A percentile compares a stretch with the other conserved stretches of the same genome.
Evolutionary conservation across 2,329 filamentous ascomycete species (phyloP).

Genomic region (Cercospora sp.): DNA sequence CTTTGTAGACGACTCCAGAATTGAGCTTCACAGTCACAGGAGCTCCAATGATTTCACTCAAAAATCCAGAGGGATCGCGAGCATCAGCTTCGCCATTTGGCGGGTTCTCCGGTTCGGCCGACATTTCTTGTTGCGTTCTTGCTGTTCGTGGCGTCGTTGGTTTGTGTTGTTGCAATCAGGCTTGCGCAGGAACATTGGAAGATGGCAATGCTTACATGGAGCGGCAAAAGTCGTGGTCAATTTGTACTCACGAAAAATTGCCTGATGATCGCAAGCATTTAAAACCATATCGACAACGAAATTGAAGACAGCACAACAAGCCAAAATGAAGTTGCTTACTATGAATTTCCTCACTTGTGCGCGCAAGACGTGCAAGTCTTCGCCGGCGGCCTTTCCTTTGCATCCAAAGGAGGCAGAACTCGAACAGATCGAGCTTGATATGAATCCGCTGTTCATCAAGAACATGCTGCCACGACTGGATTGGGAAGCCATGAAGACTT

Average conservation of each 20-base stretch:
- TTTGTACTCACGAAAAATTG: constrained; percentile 1
- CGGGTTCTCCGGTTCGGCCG: constrained; percentile 43
- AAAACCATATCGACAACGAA: background rate
- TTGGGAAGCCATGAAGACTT: constrained; percentile 76
- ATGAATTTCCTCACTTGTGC: constrained; percentile 97
- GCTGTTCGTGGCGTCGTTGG: background rate
- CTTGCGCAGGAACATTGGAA: background rate
- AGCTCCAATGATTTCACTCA: constrained; percentile 91
- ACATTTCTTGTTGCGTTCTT: constrained; percentile 19
- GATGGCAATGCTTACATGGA: background rate
- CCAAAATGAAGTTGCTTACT: constrained; percentile 87
- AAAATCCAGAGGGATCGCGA: constrained; percentile 89
- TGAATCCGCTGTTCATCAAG: constrained; percentile 76
- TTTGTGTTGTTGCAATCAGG: background rate
- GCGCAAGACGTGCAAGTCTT: constrained; percentile 88
- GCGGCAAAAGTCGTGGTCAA: constrained; percentile 1
- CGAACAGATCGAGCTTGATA: constrained; percentile 76
- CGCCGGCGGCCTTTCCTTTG: constrained; percentile 77
- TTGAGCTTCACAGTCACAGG: constrained; percentile 96
- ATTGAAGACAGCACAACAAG: background rate
- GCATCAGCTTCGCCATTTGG: constrained; percentile 56
- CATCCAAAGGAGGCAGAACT: constrained; percentile 92
- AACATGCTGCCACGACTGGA: constrained; percentile 87
- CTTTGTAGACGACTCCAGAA: constrained; percentile 97
- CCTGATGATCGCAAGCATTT: background rate